A percentile compares a stretch with the other conserved stretches of the same genome.
These are phyloP conservation scores for Fusarium sp. DNA, from an alignment of 2,329 filamentous ascomycete genomes.

Conservation along the genomic window DNA sequence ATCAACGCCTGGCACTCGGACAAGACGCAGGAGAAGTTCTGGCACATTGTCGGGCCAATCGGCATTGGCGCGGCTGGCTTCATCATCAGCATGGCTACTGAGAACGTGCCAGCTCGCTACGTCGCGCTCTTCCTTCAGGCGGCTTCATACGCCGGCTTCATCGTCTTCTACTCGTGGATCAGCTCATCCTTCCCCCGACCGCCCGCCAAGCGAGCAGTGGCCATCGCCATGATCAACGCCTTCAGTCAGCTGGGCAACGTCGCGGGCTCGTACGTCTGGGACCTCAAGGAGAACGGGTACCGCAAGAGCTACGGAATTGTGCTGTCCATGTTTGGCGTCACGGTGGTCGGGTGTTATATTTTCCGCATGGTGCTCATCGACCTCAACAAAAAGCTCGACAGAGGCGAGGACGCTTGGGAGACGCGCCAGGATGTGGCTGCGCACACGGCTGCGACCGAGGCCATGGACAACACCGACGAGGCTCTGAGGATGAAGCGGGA, in stretches of 20 bases:
- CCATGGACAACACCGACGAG: conserved; percentile 57
- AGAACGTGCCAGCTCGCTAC: conserved; percentile 67
- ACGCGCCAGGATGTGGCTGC: conserved; percentile 52
- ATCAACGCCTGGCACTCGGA: conserved; percentile 67
- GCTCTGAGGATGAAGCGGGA: conserved; percentile 58
- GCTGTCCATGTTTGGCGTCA: conserved; percentile 70
- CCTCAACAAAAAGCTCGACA: conserved; percentile 61
- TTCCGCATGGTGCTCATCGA: conserved; percentile 60
- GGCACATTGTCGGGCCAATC: conserved; percentile 67
- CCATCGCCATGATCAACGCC: conserved; percentile 69
- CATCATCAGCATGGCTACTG: conserved; percentile 68
- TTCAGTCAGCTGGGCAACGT: conserved; percentile 68
- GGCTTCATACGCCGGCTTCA: conserved; percentile 67
- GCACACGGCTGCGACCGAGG: conserved; percentile 54
- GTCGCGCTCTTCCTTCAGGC: conserved; percentile 70
- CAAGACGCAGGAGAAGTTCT: conserved; percentile 66
- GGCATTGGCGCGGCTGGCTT: conserved; percentile 65
- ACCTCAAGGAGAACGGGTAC: conserved; percentile 67
- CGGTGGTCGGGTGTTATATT: conserved; percentile 62
- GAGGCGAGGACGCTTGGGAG: conserved; percentile 54
- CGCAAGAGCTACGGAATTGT: conserved; percentile 74
- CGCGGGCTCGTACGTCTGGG: conserved; percentile 72
- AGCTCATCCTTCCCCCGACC: conserved; percentile 67
- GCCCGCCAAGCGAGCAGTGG: conserved; percentile 69
- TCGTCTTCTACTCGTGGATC: conserved; percentile 70